These are phyloP conservation scores for Jacaranda mimosifolia DNA, from an alignment of 257 asterid genomes.

Conservation along the genomic window DNA sequence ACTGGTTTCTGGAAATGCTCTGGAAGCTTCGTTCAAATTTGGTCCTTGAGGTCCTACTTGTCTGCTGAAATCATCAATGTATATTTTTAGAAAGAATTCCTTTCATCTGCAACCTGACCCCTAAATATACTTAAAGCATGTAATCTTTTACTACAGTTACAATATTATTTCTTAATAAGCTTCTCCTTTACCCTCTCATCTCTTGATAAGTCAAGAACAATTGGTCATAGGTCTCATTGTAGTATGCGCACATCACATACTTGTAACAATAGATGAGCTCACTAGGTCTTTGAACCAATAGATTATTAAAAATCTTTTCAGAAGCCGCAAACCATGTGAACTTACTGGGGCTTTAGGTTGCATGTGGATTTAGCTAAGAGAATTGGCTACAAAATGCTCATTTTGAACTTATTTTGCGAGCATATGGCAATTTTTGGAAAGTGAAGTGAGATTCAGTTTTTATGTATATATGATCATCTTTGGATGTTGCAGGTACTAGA, in stretches of 20 bases:
- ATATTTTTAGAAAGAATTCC: background rate
- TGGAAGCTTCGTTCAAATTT: background rate
- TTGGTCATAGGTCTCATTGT: conserved; percentile 14
- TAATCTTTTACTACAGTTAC: background rate
- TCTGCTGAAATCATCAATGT: background rate
- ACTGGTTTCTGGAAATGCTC: background rate
- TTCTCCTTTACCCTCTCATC: background rate
- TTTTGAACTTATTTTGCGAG: background rate
- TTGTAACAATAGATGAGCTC: background rate
- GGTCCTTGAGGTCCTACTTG: conserved; percentile 3
- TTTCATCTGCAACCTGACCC: background rate
- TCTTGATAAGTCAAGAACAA: conserved; percentile 4
- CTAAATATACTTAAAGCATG: background rate
- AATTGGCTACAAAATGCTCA: background rate
- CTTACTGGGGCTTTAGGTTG: conserved; percentile 2
- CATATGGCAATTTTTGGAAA: conserved; percentile 1
- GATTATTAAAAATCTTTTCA: background rate
- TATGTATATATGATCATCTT: conserved; percentile 17
- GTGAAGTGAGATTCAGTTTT: conserved; percentile 9
- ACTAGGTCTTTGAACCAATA: background rate
- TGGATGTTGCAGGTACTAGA: conserved; percentile 81
- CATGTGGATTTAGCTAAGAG: conserved; percentile 1
- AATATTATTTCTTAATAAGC: background rate
- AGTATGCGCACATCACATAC: background rate
- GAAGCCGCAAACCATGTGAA: conserved; percentile 4